These are phyloP conservation scores for Aureobasidium musti DNA, from an alignment of 2,329 filamentous ascomycete genomes.

Conservation along the genomic window DNA sequence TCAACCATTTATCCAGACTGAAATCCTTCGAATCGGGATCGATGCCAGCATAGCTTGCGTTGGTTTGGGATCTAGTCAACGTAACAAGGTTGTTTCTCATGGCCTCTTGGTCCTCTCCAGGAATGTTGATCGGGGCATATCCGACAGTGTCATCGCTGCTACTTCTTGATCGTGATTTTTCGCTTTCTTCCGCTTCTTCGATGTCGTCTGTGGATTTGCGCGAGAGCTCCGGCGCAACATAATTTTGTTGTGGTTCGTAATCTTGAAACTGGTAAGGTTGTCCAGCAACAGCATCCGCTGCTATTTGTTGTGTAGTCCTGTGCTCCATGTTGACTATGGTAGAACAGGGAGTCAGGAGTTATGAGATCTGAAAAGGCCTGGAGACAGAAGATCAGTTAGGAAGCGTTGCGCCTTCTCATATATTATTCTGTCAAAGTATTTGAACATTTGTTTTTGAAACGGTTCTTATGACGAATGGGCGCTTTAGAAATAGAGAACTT, in stretches of 20 bases:
- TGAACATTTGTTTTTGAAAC: constrained; percentile 2
- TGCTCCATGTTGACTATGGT: constrained; percentile 11
- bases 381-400: neutral
- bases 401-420: neutral
- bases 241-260: neutral
- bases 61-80: constrained; percentile 10
- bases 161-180: neutral
- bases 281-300: constrained; percentile 9
- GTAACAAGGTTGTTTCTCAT: constrained; percentile 1
- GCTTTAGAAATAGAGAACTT: neutral
- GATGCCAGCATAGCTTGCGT: constrained; percentile 48
- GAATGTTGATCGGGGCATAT: constrained; percentile 17
- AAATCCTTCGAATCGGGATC: constrained; percentile 57
- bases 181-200: constrained; percentile 4
- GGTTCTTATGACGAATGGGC: neutral
- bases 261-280: constrained; percentile 5
- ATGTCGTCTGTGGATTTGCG: constrained; percentile 4
- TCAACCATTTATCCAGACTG: constrained; percentile 56
- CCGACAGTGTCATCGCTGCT: constrained; percentile 14
- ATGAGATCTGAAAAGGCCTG: neutral
- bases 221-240: neutral
- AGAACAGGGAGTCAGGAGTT: constrained; percentile 1
- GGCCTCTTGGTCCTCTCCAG: constrained; percentile 4
- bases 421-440: neutral
- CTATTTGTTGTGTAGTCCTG: constrained; percentile 16